These are phyloP conservation scores for Gracilaria caudata DNA, from an alignment of 23 red algal species.

Conservation along the genomic window DNA sequence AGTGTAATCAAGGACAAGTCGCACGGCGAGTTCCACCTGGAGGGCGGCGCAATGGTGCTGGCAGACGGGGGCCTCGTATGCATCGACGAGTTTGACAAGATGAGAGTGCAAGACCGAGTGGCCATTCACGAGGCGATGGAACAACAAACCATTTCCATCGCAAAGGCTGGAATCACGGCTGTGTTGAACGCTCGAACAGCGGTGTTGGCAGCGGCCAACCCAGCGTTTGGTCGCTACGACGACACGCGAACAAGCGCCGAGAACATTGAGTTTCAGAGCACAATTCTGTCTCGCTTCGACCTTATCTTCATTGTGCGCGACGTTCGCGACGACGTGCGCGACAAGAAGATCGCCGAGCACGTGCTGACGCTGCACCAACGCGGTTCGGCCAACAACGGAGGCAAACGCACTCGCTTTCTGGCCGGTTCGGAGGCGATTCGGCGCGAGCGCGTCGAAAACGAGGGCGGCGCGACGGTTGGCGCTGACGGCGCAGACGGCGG, in stretches of 20 bases:
- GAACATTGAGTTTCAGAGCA: slow-evolving; percentile 98
- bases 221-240: slow-evolving; percentile 94
- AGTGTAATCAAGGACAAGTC: slow-evolving; percentile 86
- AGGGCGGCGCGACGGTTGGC: slow-evolving; percentile 10
- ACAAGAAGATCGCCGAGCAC: slow-evolving; percentile 89
- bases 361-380: slow-evolving; percentile 92
- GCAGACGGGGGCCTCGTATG: slow-evolving; percentile 96
- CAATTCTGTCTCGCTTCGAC: slow-evolving; percentile 98
- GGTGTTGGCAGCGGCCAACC: slow-evolving; percentile 96
- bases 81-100: slow-evolving; percentile 99
- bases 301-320: slow-evolving; percentile 98
- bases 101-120: slow-evolving; percentile 86
- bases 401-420: slow-evolving; percentile 20
- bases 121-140: slow-evolving; percentile 99
- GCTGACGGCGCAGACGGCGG: not conserved
- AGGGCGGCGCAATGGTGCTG: slow-evolving; percentile 96
- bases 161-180: slow-evolving; percentile 97
- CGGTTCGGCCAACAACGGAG: slow-evolving; percentile 48
- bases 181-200: slow-evolving; percentile 91
- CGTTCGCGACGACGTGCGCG: slow-evolving; percentile 85
- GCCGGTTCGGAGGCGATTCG: slow-evolving; percentile 17
- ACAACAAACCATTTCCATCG: slow-evolving; percentile 98
- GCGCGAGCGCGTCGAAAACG: slow-evolving; percentile 7
- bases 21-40: slow-evolving; percentile 90
- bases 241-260: slow-evolving; percentile 86